Conservation (phyloP, 306 rosid genomes). For the Vachellia pachyceras region DNA sequence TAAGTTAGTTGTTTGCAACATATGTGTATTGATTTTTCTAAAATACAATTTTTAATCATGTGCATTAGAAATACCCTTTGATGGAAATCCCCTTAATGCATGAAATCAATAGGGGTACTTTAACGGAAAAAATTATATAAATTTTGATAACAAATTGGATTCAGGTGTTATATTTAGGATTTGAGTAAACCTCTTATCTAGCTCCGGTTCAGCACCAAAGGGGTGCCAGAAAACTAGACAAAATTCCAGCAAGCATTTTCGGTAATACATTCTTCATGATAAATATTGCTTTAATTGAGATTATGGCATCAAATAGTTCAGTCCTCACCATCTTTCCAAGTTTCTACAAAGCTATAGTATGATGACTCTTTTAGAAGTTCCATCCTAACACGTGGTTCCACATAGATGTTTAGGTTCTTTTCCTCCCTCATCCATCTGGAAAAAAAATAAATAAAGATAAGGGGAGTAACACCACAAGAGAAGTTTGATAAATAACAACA, state of each 20-base stretch:
- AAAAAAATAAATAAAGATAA: constrained; percentile 28
- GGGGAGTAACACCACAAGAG: constrained; percentile 18
- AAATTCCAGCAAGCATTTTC: background rate
- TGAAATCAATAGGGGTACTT: too few species aligned
- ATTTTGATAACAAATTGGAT: too few species aligned
- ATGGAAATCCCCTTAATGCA: too few species aligned
- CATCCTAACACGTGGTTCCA: constrained; percentile 81
- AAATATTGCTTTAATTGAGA: constrained; percentile 27
- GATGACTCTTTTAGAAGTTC: constrained; percentile 89
- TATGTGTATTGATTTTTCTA: too few species aligned
- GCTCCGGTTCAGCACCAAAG: too few species aligned
- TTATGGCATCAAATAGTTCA: constrained; percentile 28
- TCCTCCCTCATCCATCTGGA: constrained; percentile 89
- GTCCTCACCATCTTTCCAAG: constrained; percentile 89
- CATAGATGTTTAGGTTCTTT: constrained; percentile 69
- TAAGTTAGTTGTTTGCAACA: too few species aligned
- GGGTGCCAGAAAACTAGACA: background rate
- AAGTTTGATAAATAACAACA: constrained; percentile 11
- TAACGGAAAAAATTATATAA: too few species aligned
- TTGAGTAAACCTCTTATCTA: too few species aligned
- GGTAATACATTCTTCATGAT: background rate
- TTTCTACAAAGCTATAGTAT: constrained; percentile 72
- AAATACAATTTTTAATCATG: too few species aligned
- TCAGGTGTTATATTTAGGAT: too few species aligned
- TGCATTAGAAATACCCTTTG: too few species aligned